phyloP scores from a whole-genome alignment of 371 early-diverging fungal genomes.

The Circinella minor region DNA sequence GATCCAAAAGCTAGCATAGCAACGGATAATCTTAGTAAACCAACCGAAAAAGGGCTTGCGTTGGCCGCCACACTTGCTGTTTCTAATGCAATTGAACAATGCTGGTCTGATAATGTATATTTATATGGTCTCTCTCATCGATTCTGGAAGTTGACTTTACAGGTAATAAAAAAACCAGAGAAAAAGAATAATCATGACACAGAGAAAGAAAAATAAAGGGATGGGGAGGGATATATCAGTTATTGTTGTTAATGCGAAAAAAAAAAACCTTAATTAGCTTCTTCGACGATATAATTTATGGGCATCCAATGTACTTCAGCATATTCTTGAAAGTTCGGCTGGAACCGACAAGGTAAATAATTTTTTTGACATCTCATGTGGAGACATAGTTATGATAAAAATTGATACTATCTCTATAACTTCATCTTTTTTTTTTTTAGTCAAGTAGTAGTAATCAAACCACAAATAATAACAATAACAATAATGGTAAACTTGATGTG shows the following conservation, averaged over 20 bases:
- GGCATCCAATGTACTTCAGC: conserved; percentile 28
- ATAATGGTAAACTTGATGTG: neutral
- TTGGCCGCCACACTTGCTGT: conserved; percentile 57
- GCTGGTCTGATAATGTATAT: conserved; percentile 75
- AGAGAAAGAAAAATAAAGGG: too few relatives aligned
- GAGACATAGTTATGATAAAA: too few relatives aligned
- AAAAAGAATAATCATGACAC: neutral
- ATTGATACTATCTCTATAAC: too few relatives aligned
- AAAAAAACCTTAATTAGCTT: conserved; percentile 24
- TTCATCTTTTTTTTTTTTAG: neutral
- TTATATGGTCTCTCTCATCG: conserved; percentile 64
- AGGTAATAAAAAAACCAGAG: conserved; percentile 39
- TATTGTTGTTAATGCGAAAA: too few relatives aligned
- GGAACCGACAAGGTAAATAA: conserved; percentile 21
- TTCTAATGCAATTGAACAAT: conserved; percentile 57
- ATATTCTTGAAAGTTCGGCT: conserved; percentile 8
- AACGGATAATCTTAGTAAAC: neutral
- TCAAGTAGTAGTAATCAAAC: neutral
- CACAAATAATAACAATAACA: neutral
- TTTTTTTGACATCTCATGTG: too few relatives aligned
- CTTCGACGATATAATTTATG: conserved; percentile 54
- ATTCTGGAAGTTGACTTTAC: conserved; percentile 81
- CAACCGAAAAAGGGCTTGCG: conserved; percentile 9
- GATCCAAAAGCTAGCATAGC: conserved; percentile 22
- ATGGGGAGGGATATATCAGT: too few relatives aligned